Evolutionary conservation across 495 filamentous ascomycete species (phyloP).

Genomic region (Penicillium cinerascens): DNA sequence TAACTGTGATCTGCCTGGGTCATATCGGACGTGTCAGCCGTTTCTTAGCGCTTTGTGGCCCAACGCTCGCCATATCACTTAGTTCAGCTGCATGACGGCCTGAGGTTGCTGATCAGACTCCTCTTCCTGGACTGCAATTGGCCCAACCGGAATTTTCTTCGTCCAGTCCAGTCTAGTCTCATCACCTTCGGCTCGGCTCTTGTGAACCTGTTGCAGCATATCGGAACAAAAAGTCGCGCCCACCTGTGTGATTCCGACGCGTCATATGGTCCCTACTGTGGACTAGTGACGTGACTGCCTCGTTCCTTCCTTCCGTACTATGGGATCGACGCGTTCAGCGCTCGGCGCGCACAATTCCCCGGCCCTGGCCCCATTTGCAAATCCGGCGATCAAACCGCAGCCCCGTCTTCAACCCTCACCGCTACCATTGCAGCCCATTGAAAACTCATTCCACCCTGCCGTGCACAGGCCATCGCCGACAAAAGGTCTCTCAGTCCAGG

Average conservation of each 20-base stretch:
- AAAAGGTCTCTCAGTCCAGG: conserved; percentile 44
- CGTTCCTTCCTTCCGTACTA: conserved; percentile 24
- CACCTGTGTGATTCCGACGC: conserved; percentile 21
- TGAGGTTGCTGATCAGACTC: conserved; percentile 20
- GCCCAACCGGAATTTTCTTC: conserved; percentile 18
- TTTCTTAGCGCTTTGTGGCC: conserved; percentile 26
- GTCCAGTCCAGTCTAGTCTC: conserved; percentile 2
- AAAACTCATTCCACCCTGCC: conserved; percentile 52
- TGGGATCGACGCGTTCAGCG: conserved; percentile 64
- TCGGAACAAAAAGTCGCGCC: conserved; percentile 4
- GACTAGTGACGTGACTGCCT: conserved; percentile 12
- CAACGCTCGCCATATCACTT: conserved; percentile 20
- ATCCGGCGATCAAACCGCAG: conserved; percentile 47
- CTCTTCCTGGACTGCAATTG: conserved; percentile 12
- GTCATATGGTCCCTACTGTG: conserved; percentile 20
- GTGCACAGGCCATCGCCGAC: conserved; percentile 58
- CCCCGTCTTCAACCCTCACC: conserved; percentile 44
- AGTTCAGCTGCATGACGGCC: conserved; percentile 22
- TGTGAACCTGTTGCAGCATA: conserved; percentile 3
- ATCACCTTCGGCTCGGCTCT: conserved; percentile 10
- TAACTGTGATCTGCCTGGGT: conserved; percentile 10
- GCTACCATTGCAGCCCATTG: conserved; percentile 47
- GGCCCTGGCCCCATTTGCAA: conserved; percentile 53
- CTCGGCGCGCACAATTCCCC: conserved; percentile 62
- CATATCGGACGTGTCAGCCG: conserved; percentile 17